Evolutionary conservation across 2,329 filamentous ascomycete species (phyloP), one percentile per base, ranked within the genome.

Genomic region (Periglandula ipomoeae): DNA sequence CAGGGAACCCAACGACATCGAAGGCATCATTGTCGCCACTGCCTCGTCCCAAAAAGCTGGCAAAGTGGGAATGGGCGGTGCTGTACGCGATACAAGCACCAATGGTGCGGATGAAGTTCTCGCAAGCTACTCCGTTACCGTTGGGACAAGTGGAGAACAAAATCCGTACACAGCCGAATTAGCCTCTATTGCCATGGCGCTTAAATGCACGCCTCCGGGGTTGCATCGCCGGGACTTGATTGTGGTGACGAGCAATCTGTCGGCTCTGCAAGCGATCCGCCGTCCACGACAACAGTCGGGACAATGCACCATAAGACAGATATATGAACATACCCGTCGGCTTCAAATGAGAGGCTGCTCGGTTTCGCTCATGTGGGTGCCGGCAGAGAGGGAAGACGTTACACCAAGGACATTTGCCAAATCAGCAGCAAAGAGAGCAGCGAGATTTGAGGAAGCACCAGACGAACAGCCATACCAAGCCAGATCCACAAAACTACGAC

Each of bases 161-260:
- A 56, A 53, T 44, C 48, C 43, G 7, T 56, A 53, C 46, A 52
- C 38, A 10, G 54, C 52, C 35, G 51, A 52, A 45, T 50, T 54
- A 9, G 50, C 17, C 17, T 47, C 52, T 11, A 48, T 54, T 9
- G 43, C 48, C n/a, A 49, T 43, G 32, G 51, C 51, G 24, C 35
- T 56, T 5, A 37, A 39, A 30, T 52, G 37, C 34, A 51, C 52
- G 45, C 50, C 47, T 49, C 1, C 9, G 54, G 1, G 52, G 41
- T 2, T 22, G 55, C n/a, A 9, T 51, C 6, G 44, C 47, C 26
- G 27, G 8, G 26, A 51, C 1, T 10, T 55, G 2, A 52, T 43
- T 3, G 27, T 56, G 15, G 4, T 51, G 9, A 49, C 47, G 35
- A 51, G 51, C 34, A 53, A 46, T 26, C 51, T 30, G 22, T 55